These are phyloP conservation scores for Tolypocladium album DNA, from an alignment of 2,329 filamentous ascomycete genomes.

Conservation along the genomic window DNA sequence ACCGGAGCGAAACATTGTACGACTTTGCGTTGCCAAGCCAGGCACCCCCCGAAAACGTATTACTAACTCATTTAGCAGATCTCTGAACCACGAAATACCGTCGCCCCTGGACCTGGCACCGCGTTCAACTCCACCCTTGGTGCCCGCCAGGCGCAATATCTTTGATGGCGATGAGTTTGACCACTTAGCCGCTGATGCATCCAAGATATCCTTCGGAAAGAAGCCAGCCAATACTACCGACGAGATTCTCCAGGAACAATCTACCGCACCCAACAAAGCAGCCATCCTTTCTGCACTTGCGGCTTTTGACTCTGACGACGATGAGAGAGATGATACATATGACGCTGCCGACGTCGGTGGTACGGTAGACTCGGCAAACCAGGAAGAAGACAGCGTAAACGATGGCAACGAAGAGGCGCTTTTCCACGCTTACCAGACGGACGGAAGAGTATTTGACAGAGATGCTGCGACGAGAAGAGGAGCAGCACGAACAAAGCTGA, in stretches of 20 bases:
- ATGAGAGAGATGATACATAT: constrained; percentile 95
- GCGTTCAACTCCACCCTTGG: constrained; percentile 43
- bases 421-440: constrained; percentile 59
- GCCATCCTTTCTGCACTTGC: constrained; percentile 82
- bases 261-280: constrained; percentile 61
- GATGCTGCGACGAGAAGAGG: constrained; percentile 60
- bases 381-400: constrained; percentile 34
- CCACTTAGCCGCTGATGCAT: constrained; percentile 52
- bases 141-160: constrained; percentile 56
- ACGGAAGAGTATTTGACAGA: constrained; percentile 57
- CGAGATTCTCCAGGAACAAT: constrained; percentile 55
- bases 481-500: constrained; percentile 50
- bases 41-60: neutral
- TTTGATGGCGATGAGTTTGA: constrained; percentile 78
- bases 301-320: constrained; percentile 85
- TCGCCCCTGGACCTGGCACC: constrained; percentile 37
- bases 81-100: constrained; percentile 12
- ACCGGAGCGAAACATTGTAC: constrained; percentile 55
- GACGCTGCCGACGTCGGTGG: constrained; percentile 87
- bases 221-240: constrained; percentile 56
- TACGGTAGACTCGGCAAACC: constrained; percentile 62
- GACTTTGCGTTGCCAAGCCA: constrained; percentile 10
- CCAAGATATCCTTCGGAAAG: constrained; percentile 71
- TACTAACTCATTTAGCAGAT: constrained; percentile 15
- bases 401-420: constrained; percentile 59